These are phyloP conservation scores for Zygotorulaspora danielsina DNA, from an alignment of 805 yeast genomes.

Conservation along the genomic window DNA sequence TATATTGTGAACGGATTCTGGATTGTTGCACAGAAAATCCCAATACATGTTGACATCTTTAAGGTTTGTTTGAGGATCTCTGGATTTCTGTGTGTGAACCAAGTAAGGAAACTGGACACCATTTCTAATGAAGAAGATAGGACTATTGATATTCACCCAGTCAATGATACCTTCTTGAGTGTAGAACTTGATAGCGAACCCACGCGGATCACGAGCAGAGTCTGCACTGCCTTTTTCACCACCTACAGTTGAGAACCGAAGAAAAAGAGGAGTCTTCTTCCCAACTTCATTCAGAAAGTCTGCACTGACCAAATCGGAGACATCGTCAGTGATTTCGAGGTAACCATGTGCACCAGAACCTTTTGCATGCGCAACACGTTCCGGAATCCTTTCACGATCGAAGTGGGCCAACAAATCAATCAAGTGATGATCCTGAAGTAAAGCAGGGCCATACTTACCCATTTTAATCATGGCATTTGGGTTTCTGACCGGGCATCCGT, in stretches of 20 bases:
- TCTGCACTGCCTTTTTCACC: conserved; percentile 57
- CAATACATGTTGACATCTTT: conserved; percentile 76
- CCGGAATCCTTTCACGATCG: conserved; percentile 52
- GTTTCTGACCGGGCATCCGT: conserved; percentile 25
- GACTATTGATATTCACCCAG: conserved; percentile 62
- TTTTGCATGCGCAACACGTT: conserved; percentile 58
- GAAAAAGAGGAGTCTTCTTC: conserved; percentile 35
- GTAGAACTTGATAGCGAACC: conserved; percentile 52
- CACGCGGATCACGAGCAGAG: conserved; percentile 56
- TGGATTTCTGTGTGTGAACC: conserved; percentile 53
- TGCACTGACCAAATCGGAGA: conserved; percentile 42
- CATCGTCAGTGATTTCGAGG: conserved; percentile 50
- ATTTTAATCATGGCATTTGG: conserved; percentile 14
- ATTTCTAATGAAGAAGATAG: conserved; percentile 52
- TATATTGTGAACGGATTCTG: conserved; percentile 72
- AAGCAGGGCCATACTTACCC: conserved; percentile 42
- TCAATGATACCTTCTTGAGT: conserved; percentile 57
- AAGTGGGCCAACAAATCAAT: conserved; percentile 50
- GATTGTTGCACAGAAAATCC: conserved; percentile 69
- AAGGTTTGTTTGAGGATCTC: conserved; percentile 64
- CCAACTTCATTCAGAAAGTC: conserved; percentile 34
- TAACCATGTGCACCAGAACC: conserved; percentile 56
- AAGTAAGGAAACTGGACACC: conserved; percentile 52
- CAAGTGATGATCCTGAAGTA: conserved; percentile 51
- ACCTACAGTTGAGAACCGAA: conserved; percentile 55